phyloP scores from a whole-genome alignment of 805 yeast species.

The Candida sithepensis region DNA sequence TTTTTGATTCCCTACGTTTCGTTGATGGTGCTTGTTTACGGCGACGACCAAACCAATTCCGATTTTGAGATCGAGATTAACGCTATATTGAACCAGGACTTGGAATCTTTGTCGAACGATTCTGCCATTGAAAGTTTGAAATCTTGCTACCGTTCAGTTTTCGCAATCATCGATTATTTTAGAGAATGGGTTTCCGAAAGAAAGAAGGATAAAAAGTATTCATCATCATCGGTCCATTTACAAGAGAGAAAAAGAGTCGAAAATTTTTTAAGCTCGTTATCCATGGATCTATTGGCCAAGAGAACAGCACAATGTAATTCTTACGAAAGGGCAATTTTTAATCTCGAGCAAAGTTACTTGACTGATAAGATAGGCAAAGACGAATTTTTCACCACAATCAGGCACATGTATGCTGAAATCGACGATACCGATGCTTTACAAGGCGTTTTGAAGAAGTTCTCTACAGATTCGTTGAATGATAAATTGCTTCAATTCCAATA shows the following conservation, averaged over 20 bases:
- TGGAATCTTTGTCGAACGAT: slow-evolving; percentile 44
- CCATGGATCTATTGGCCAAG: slow-evolving; percentile 67
- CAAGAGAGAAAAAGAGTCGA: slow-evolving; percentile 38
- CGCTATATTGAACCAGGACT: slow-evolving; percentile 49
- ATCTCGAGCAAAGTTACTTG: slow-evolving; percentile 73
- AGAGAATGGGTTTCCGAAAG: slow-evolving; percentile 64
- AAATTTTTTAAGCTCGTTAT: slow-evolving; percentile 49
- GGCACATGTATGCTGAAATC: slow-evolving; percentile 77
- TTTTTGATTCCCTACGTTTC: slow-evolving; percentile 76
- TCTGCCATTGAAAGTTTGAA: slow-evolving; percentile 54
- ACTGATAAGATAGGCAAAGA: slow-evolving; percentile 31
- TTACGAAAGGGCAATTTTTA: slow-evolving; percentile 82
- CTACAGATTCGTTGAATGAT: slow-evolving; percentile 67
- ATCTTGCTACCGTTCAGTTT: slow-evolving; percentile 67
- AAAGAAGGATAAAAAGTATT: slow-evolving; percentile 27
- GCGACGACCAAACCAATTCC: slow-evolving; percentile 35
- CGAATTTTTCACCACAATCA: slow-evolving; percentile 50
- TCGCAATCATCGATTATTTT: slow-evolving; percentile 78
- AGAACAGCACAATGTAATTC: slow-evolving; percentile 81
- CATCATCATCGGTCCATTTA: slow-evolving; percentile 8
- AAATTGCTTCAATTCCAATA: slow-evolving; percentile 79
- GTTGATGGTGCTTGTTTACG: slow-evolving; percentile 48
- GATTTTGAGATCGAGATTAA: slow-evolving; percentile 58
- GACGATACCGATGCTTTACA: slow-evolving; percentile 89
- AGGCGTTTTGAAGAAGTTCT: slow-evolving; percentile 74